These are phyloP conservation scores for Scutellaria barbata DNA, from an alignment of 257 asterid species.

Conservation along the genomic window DNA sequence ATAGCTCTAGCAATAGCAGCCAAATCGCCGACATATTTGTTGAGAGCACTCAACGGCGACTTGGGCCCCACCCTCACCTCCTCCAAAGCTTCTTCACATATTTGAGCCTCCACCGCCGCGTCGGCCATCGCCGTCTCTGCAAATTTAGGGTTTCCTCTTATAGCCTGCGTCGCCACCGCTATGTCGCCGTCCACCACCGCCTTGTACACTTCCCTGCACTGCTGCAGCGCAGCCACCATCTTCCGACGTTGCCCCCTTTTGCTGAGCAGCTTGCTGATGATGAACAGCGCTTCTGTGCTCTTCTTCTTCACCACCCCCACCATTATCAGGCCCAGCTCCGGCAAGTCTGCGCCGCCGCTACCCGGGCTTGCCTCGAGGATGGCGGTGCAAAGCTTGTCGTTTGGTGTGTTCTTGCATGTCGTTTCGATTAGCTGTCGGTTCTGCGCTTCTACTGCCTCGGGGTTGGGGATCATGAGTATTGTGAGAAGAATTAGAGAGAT, in stretches of 20 bases:
- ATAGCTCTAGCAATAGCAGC: constrained; percentile 50
- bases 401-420: constrained; percentile 61
- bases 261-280: constrained; percentile 23
- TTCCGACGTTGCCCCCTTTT: constrained; percentile 16
- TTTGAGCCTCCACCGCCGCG: constrained; percentile 54
- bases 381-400: constrained; percentile 56
- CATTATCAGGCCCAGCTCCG: constrained; percentile 45
- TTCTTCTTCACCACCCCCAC: constrained; percentile 41
- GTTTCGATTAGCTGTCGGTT: constrained; percentile 38
- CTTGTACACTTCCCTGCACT: constrained; percentile 38
- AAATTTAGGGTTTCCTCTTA: constrained; percentile 52
- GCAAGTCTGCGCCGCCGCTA: constrained; percentile 39
- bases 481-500: not conserved
- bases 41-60: constrained; percentile 42
- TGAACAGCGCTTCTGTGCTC: constrained; percentile 27
- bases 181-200: constrained; percentile 48
- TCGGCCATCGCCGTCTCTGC: constrained; percentile 68
- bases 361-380: constrained; percentile 30
- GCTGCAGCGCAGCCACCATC: constrained; percentile 27
- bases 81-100: constrained; percentile 45
- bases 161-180: constrained; percentile 49
- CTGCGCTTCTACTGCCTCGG: constrained; percentile 13
- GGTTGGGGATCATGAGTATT: not conserved
- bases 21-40: constrained; percentile 40
- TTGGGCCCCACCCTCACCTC: not conserved